A percentile compares a stretch with the other conserved stretches of the same genome.
These are phyloP conservation scores for Stemphylium vesicarium DNA, from an alignment of 2,329 filamentous ascomycete genomes.

Conservation along the genomic window DNA sequence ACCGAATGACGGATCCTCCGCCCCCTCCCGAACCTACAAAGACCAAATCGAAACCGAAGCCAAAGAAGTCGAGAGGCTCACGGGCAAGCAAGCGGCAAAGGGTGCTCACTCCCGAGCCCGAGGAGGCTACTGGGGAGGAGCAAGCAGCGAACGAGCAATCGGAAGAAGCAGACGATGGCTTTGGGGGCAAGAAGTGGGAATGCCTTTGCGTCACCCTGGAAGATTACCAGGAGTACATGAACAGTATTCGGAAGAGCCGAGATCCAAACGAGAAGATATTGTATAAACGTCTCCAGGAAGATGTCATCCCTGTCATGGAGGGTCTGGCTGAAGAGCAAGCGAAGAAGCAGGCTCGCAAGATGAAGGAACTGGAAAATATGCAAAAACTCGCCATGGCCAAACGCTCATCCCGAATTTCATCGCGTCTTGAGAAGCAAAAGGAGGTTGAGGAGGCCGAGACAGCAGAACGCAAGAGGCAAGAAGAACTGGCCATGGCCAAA, in stretches of 20 bases:
- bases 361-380: constrained; percentile 80
- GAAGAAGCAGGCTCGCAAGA: constrained; percentile 74
- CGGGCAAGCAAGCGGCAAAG: constrained; percentile 77
- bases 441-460: constrained; percentile 74
- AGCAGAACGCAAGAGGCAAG: constrained; percentile 69
- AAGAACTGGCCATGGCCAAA: constrained; percentile 68
- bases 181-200: constrained; percentile 85
- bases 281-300: constrained; percentile 71
- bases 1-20: constrained; percentile 80
- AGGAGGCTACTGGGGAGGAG: constrained; percentile 50
- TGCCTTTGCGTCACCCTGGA: constrained; percentile 82
- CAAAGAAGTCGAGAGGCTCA: constrained; percentile 61
- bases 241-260: constrained; percentile 73
- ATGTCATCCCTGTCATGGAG: constrained; percentile 84
- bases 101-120: constrained; percentile 55
- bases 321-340: constrained; percentile 72
- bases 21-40: constrained; percentile 65
- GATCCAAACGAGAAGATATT: constrained; percentile 86
- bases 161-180: constrained; percentile 62
- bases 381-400: constrained; percentile 94
- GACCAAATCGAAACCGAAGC: constrained; percentile 58
- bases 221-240: constrained; percentile 76
- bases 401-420: constrained; percentile 86
- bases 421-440: constrained; percentile 78
- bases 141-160: constrained; percentile 29